Conservation (phyloP, 495 filamentous ascomycete species). For the Xylaria sp. region DNA sequence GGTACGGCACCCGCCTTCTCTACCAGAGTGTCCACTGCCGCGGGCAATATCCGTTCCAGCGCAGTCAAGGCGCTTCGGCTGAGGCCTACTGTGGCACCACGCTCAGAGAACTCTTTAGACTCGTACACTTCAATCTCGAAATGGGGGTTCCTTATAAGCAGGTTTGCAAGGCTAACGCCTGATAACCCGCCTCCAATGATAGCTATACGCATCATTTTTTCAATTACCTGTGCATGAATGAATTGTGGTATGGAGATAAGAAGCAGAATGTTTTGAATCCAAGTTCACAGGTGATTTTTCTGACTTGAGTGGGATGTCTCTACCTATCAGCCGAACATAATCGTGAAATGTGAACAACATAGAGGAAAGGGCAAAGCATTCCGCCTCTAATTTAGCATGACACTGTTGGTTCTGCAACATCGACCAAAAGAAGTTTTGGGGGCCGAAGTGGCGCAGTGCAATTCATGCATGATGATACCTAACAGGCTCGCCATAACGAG, state of each 20-base stretch:
- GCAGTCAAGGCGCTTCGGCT: conserved; percentile 21
- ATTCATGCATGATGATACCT: neutral
- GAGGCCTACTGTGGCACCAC: conserved; percentile 33
- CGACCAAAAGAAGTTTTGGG: neutral
- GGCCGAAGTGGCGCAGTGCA: neutral
- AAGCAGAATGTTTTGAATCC: too few relatives aligned
- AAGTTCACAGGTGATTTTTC: neutral
- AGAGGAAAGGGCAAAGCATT: neutral
- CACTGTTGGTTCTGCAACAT: conserved; percentile 1
- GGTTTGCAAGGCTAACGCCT: conserved; percentile 30
- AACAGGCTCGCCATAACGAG: neutral
- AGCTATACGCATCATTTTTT: conserved; percentile 18
- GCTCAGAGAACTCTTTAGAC: conserved; percentile 34
- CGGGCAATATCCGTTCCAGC: conserved; percentile 11
- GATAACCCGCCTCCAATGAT: conserved; percentile 39
- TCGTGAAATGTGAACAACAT: neutral
- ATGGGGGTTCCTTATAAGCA: conserved; percentile 29
- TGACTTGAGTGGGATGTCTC: neutral
- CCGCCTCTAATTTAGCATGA: neutral
- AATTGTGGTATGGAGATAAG: neutral
- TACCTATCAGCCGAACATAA: neutral
- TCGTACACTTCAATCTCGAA: conserved; percentile 36
- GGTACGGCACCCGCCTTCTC: conserved; percentile 2
- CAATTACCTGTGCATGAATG: neutral
- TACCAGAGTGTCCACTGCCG: conserved; percentile 5